A percentile compares a stretch with the other conserved stretches of the same genome.
Conservation (phyloP, 768 basidiomycete species). For the Coprinopsis sp. region DNA sequence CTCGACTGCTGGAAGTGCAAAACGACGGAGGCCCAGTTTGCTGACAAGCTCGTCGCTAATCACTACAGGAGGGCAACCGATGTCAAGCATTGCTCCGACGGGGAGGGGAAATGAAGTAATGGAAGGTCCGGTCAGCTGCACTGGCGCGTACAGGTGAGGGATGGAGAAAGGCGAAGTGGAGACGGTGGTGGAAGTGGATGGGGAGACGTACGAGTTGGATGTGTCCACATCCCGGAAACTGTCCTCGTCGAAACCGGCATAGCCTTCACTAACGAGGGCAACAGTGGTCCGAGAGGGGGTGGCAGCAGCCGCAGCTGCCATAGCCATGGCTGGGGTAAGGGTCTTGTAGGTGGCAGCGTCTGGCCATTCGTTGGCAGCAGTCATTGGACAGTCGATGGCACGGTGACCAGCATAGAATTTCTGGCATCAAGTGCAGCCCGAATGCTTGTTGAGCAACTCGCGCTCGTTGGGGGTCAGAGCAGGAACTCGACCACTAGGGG, state of each 20-base stretch:
- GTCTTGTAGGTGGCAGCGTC: slow-evolving; percentile 1
- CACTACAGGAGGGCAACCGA: slow-evolving; percentile 19
- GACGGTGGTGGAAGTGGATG: slow-evolving; percentile 6
- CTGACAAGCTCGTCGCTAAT: slow-evolving; percentile 12
- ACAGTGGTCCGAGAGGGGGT: background rate
- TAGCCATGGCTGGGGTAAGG: slow-evolving; percentile 5
- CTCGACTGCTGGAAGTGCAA: slow-evolving; percentile 14
- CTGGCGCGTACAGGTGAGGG: slow-evolving; percentile 2
- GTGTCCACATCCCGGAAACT: slow-evolving; percentile 1
- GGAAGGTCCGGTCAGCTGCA: background rate
- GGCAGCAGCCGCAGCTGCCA: background rate
- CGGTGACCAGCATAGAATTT: slow-evolving; percentile 12
- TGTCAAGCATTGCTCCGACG: slow-evolving; percentile 14
- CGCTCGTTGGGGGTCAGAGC: slow-evolving; percentile 9
- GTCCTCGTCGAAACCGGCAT: background rate
- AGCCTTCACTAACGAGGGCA: background rate
- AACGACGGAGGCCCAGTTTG: slow-evolving; percentile 12
- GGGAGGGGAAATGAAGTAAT: slow-evolving; percentile 8
- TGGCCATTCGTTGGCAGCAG: slow-evolving; percentile 8
- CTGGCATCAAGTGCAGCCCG: slow-evolving; percentile 15
- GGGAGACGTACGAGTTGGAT: slow-evolving; percentile 2
- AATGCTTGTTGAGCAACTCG: slow-evolving; percentile 11
- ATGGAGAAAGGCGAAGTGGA: background rate
- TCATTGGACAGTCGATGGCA: background rate
- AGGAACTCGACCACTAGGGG: slow-evolving; percentile 5